Conservation (phyloP, 1,284 basidiomycete genomes). For the Fomitopsis pinicola region DNA sequence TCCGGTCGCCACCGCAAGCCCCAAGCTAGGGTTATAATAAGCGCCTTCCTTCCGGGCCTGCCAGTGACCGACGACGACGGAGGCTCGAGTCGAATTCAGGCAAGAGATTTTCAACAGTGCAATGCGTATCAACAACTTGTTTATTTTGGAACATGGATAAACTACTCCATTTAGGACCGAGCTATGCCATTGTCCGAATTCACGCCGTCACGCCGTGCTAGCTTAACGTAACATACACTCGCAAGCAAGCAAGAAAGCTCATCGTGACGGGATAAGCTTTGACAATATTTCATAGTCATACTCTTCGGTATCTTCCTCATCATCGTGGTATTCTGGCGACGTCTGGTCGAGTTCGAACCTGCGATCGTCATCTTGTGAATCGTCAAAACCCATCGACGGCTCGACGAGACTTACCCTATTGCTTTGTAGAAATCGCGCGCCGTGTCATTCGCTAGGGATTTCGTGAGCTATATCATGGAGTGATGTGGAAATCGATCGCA, state of each 20-base stretch:
- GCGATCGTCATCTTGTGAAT: neutral
- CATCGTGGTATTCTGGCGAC: constrained; percentile 45
- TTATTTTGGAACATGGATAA: too few species aligned
- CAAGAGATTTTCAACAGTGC: too few species aligned
- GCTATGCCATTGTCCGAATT: too few species aligned
- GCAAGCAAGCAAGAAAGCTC: neutral
- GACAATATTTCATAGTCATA: constrained; percentile 60
- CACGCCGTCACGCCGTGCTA: too few species aligned
- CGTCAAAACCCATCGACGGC: neutral
- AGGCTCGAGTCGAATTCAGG: too few species aligned
- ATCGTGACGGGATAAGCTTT: constrained; percentile 18
- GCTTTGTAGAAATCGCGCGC: constrained; percentile 54
- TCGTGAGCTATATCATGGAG: neutral
- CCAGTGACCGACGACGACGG: too few species aligned
- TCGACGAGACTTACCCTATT: constrained; percentile 42
- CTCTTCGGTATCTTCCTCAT: constrained; percentile 27
- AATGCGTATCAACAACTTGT: too few species aligned
- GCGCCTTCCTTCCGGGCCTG: neutral
- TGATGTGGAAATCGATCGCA: constrained; percentile 18
- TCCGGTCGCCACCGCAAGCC: neutral
- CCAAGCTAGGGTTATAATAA: constrained; percentile 2
- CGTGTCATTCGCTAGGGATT: constrained; percentile 42
- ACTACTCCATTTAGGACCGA: too few species aligned
- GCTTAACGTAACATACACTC: neutral
- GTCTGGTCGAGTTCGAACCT: constrained; percentile 53